Evolutionary conservation across 164 flowering plant genomes (phyloP).

Genomic region (Stephania cephalantha): DNA sequence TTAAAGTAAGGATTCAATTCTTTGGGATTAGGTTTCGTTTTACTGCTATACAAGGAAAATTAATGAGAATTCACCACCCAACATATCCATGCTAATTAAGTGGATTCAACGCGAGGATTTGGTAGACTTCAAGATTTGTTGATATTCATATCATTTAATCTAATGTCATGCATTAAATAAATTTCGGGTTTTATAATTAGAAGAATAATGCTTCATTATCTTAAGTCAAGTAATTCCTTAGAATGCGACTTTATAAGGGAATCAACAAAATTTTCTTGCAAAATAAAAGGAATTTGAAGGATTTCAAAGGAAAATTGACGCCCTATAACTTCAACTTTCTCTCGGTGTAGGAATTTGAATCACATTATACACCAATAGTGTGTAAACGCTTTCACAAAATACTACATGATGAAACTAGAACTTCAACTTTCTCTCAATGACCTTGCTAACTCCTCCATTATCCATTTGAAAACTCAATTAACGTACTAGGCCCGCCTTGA

Average conservation of each 20-base stretch:
- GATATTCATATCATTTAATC: no score
- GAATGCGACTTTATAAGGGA: background rate
- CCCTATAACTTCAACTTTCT: background rate
- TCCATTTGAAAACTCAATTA: background rate
- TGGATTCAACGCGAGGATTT: no score
- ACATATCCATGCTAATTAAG: no score
- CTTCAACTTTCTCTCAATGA: background rate
- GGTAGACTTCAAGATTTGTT: no score
- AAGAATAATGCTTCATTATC: no score
- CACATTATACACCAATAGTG: background rate
- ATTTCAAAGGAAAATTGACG: background rate
- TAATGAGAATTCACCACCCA: background rate
- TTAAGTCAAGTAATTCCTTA: background rate
- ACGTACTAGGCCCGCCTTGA: background rate
- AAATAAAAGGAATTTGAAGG: background rate
- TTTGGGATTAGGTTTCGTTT: constrained; percentile 51
- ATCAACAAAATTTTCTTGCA: background rate
- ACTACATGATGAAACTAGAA: no score
- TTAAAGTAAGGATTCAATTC: constrained; percentile 82
- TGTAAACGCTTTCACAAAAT: background rate
- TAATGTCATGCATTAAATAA: no score
- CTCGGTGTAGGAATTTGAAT: background rate
- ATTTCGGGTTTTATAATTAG: no score
- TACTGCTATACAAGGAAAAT: constrained; percentile 22
- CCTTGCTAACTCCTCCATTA: background rate